These are phyloP conservation scores for Cochlearia excelsa DNA, from an alignment of 345 rosid genomes.

Conservation along the genomic window DNA sequence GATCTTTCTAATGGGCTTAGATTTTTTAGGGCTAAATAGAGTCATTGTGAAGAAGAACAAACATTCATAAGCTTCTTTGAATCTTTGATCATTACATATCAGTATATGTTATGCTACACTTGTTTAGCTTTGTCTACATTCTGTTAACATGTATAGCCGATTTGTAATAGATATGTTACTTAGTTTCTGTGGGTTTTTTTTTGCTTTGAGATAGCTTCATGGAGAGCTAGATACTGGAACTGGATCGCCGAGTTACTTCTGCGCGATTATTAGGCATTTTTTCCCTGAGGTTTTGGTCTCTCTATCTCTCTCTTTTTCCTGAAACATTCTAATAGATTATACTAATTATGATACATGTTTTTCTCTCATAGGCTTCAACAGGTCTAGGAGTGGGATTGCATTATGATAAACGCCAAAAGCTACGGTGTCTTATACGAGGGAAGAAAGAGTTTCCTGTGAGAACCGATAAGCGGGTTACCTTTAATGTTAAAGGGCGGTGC, in stretches of 20 bases:
- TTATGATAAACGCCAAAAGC: too few species aligned
- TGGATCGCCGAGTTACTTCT: constrained; percentile 56
- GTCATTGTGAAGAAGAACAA: neutral
- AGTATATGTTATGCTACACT: neutral
- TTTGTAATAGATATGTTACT: constrained; percentile 5
- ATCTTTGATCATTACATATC: neutral
- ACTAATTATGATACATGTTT: constrained; percentile 16
- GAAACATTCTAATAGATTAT: constrained; percentile 13
- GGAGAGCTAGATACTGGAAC: constrained; percentile 84
- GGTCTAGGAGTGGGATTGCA: too few species aligned
- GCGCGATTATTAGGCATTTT: constrained; percentile 68
- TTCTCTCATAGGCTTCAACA: constrained; percentile 38
- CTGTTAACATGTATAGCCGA: neutral
- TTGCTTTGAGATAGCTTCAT: constrained; percentile 49
- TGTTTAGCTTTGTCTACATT: constrained; percentile 8
- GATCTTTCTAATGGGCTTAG: too few species aligned
- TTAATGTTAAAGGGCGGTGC: too few species aligned
- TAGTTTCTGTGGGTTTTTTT: constrained; percentile 13
- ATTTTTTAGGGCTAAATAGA: too few species aligned
- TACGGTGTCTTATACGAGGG: too few species aligned
- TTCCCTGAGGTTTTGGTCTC: constrained; percentile 56
- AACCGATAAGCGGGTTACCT: too few species aligned
- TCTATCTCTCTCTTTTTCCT: neutral
- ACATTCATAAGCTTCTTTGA: neutral
- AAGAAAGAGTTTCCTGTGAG: too few species aligned